Conservation (phyloP, 768 basidiomycete species). For the Coprinellus aureogranulatus region DNA sequence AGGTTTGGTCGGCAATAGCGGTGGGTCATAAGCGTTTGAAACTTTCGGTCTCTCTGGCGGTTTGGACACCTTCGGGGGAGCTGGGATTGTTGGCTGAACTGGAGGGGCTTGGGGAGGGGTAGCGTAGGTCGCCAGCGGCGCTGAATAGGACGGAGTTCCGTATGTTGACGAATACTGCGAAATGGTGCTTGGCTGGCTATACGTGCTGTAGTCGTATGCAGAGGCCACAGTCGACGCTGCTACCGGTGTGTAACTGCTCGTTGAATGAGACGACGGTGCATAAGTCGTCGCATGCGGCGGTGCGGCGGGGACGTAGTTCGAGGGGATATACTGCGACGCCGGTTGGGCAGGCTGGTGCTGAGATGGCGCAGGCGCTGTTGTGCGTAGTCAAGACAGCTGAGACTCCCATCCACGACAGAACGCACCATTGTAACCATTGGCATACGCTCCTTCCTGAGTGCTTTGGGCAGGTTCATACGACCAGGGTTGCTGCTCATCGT, state of each 20-base stretch:
- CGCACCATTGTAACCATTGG: slow-evolving; percentile 1
- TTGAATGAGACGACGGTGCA: background rate
- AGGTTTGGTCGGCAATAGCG: slow-evolving; percentile 48
- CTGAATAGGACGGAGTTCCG: slow-evolving; percentile 26
- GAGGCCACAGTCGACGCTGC: slow-evolving; percentile 1
- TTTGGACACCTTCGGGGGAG: slow-evolving; percentile 18
- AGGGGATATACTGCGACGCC: background rate
- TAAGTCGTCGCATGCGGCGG: background rate
- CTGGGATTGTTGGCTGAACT: slow-evolving; percentile 6
- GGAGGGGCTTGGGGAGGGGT: slow-evolving; percentile 8
- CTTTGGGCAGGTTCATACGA: background rate
- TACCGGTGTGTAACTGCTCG: slow-evolving; percentile 6
- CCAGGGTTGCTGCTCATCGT: background rate
- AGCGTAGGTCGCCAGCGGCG: slow-evolving; percentile 13
- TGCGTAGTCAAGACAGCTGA: background rate
- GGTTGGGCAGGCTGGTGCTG: background rate
- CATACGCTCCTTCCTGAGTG: background rate
- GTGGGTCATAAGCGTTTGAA: slow-evolving; percentile 75
- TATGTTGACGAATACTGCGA: slow-evolving; percentile 16
- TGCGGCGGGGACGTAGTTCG: slow-evolving; percentile 7
- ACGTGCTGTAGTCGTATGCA: slow-evolving; percentile 2
- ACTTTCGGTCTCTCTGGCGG: slow-evolving; percentile 62
- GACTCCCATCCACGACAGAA: background rate
- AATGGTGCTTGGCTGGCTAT: slow-evolving; percentile 2
- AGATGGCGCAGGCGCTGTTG: no score